Conservation (phyloP, 805 yeast genomes). For the Starmera caribaea region DNA sequence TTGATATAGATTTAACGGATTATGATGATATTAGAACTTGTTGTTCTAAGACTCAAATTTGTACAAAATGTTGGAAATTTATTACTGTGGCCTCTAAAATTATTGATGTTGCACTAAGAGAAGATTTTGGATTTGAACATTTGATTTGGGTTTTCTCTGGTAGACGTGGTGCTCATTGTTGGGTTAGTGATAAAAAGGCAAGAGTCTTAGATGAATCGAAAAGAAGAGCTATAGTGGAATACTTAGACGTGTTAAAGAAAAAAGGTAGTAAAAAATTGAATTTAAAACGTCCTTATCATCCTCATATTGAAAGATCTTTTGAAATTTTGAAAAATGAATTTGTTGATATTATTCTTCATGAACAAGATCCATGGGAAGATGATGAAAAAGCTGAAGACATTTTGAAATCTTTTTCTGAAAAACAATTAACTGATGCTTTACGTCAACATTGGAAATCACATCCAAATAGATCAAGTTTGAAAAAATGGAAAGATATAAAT, state of each 20-base stretch:
- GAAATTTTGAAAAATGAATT: constrained; percentile 57
- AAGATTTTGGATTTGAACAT: constrained; percentile 84
- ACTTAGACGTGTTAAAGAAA: constrained; percentile 64
- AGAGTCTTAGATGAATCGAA: constrained; percentile 60
- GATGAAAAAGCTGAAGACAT: constrained; percentile 46
- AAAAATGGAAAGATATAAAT: constrained; percentile 77
- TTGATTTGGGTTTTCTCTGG: constrained; percentile 95
- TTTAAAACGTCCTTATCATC: constrained; percentile 78
- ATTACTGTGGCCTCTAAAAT: constrained; percentile 76
- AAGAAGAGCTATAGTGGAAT: constrained; percentile 74
- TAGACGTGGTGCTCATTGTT: constrained; percentile 98
- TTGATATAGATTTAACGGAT: constrained; percentile 97
- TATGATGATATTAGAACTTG: constrained; percentile 92
- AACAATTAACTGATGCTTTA: constrained; percentile 41
- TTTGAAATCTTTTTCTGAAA: constrained; percentile 51
- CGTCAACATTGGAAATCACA: constrained; percentile 48
- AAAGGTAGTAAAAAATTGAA: constrained; percentile 39
- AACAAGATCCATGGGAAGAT: constrained; percentile 81
- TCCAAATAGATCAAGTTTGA: constrained; percentile 41
- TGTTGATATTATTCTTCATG: constrained; percentile 53
- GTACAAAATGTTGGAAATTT: constrained; percentile 89
- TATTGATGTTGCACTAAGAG: constrained; percentile 58
- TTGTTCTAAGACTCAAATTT: constrained; percentile 77
- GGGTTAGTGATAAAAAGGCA: constrained; percentile 88
- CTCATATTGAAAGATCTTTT: constrained; percentile 71